Evolutionary conservation across 306 rosid genomes (phyloP).

Genomic region (Fragaria nilgerrensis): DNA sequence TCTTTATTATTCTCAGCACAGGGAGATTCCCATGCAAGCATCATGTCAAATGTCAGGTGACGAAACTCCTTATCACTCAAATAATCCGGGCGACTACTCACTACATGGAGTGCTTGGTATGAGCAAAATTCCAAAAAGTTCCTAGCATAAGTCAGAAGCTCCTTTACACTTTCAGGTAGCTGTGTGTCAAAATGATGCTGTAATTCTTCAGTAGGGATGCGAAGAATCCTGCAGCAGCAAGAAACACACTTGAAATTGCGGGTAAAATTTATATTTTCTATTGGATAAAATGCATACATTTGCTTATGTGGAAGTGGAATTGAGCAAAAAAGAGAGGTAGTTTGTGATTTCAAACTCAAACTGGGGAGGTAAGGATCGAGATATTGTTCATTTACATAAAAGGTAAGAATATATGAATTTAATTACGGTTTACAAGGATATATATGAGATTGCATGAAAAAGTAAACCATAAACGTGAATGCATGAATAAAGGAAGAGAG

Average conservation of each 20-base stretch:
- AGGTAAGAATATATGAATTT: not conserved
- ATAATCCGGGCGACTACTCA: slow-evolving; percentile 43
- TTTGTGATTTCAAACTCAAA: not conserved
- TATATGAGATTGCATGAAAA: no score
- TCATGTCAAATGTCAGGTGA: slow-evolving; percentile 72
- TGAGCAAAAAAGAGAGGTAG: not conserved
- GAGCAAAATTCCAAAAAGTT: slow-evolving; percentile 74
- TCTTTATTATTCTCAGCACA: slow-evolving; percentile 34
- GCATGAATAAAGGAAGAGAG: not conserved
- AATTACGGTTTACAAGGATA: no score
- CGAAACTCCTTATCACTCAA: slow-evolving; percentile 59
- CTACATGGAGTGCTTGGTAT: slow-evolving; percentile 52
- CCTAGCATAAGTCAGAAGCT: slow-evolving; percentile 64
- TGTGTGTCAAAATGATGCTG: slow-evolving; percentile 68
- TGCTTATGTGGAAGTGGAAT: not conserved
- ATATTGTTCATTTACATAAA: no score
- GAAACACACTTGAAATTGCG: not conserved
- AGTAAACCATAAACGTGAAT: not conserved
- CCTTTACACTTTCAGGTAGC: slow-evolving; percentile 53
- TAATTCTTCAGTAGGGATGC: slow-evolving; percentile 52
- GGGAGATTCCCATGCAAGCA: slow-evolving; percentile 97
- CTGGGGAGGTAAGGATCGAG: no score
- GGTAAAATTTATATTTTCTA: not conserved
- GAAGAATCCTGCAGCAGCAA: slow-evolving; percentile 58
- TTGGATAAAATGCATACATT: not conserved